Conservation (phyloP, 2,329 filamentous ascomycete genomes). For the Ophiostoma triangulosporum region DNA sequence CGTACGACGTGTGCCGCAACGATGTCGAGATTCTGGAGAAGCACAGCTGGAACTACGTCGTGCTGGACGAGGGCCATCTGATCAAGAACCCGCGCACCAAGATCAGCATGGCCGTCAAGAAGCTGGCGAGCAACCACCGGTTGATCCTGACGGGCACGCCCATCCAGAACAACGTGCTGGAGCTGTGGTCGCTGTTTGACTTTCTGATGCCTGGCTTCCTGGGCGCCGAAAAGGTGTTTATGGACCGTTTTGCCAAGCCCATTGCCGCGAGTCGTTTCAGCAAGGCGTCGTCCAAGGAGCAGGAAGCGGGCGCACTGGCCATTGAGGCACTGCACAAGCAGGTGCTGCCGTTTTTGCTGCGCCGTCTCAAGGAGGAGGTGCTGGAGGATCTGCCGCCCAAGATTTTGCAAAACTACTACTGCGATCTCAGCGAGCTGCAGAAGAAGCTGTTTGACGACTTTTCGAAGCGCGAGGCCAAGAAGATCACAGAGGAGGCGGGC, state of each 20-base stretch:
- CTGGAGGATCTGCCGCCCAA: constrained; percentile 92
- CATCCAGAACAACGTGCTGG: constrained; percentile 94
- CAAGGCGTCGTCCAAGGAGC: constrained; percentile 96
- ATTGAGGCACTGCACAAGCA: constrained; percentile 99
- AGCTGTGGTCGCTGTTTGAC: constrained; percentile 95
- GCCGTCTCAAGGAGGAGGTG: constrained; percentile 94
- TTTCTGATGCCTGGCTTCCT: constrained; percentile 98
- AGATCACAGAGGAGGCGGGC: constrained; percentile 70
- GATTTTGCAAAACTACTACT: constrained; percentile 99
- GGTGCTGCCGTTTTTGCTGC: constrained; percentile 87
- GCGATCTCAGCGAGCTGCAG: constrained; percentile 89
- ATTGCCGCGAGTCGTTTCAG: constrained; percentile 90
- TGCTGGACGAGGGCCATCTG: constrained; percentile 91
- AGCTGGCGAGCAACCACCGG: constrained; percentile 78
- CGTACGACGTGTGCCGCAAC: constrained; percentile 95
- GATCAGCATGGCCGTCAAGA: constrained; percentile 85
- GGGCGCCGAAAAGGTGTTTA: constrained; percentile 86
- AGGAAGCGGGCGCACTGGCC: constrained; percentile 88
- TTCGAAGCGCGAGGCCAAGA: constrained; percentile 81
- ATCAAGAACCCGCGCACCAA: constrained; percentile 99
- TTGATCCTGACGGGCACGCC: constrained; percentile 93
- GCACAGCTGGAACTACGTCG: constrained; percentile 88
- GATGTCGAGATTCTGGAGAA: constrained; percentile 74
- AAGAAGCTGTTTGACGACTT: constrained; percentile 95
- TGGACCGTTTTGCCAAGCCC: constrained; percentile 87